A percentile compares a stretch with the other conserved stretches of the same genome.
Evolutionary conservation across 2,329 filamentous ascomycete genomes (phyloP).

Genomic region (Aspergillus persii): DNA sequence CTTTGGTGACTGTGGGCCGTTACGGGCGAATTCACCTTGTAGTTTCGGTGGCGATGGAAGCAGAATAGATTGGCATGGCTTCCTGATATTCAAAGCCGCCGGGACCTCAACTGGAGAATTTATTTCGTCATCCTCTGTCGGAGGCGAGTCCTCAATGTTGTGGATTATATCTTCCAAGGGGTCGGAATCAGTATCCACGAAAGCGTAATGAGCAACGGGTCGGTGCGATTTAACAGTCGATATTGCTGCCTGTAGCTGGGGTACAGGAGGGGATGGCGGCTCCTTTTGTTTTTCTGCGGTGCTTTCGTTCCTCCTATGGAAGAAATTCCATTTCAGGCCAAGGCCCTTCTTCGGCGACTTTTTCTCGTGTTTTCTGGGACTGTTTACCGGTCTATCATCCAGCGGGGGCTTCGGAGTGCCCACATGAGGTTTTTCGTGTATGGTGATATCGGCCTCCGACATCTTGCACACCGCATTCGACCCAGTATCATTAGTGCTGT

Average conservation of each 20-base stretch:
- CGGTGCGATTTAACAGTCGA: slow-evolving; percentile 38
- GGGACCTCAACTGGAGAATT: slow-evolving; percentile 24
- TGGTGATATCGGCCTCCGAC: background rate
- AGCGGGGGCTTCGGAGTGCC: background rate
- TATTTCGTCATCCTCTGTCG: slow-evolving; percentile 34
- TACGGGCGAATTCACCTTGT: slow-evolving; percentile 30
- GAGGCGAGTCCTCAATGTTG: slow-evolving; percentile 39
- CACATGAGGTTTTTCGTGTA: background rate
- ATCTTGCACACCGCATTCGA: background rate
- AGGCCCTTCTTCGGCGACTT: slow-evolving; percentile 31
- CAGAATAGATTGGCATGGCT: slow-evolving; percentile 38
- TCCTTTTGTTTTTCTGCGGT: slow-evolving; percentile 21
- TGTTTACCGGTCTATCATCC: background rate
- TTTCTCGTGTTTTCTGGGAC: slow-evolving; percentile 11
- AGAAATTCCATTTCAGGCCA: slow-evolving; percentile 57
- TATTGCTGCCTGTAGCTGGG: slow-evolving; percentile 42
- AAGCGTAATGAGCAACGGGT: slow-evolving; percentile 57
- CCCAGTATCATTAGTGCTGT: background rate
- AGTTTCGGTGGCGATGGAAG: slow-evolving; percentile 44
- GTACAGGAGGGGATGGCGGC: slow-evolving; percentile 19
- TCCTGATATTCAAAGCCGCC: slow-evolving; percentile 30
- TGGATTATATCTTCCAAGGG: slow-evolving; percentile 40
- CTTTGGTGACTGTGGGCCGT: slow-evolving; percentile 34
- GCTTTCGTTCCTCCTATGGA: slow-evolving; percentile 45
- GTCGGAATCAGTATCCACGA: slow-evolving; percentile 50